Evolutionary conservation across 345 rosid species (phyloP).

Genomic region (Hypericum androsaemum): DNA sequence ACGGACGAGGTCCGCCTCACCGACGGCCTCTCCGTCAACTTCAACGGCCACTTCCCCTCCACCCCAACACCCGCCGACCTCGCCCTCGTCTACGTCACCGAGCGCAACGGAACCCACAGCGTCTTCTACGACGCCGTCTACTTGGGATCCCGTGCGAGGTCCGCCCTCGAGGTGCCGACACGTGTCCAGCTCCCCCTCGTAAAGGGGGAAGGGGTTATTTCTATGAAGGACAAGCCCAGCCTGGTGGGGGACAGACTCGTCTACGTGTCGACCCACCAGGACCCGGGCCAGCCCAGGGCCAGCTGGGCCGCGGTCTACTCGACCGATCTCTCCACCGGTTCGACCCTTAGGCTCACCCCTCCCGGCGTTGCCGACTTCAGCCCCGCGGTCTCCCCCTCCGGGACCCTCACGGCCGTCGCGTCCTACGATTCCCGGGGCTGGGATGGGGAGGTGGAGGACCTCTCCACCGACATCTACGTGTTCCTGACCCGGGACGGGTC

Average conservation of each 20-base stretch:
- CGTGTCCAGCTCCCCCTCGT: conserved; percentile 50
- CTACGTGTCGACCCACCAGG: conserved; percentile 76
- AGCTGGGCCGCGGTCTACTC: conserved; percentile 83
- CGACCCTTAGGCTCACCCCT: conserved; percentile 64
- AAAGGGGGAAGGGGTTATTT: conserved; percentile 30
- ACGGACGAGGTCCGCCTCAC: conserved; percentile 46
- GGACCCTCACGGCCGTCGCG: conserved; percentile 61
- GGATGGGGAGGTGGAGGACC: conserved; percentile 68
- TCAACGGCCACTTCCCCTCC: conserved; percentile 80
- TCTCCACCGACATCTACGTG: conserved; percentile 59
- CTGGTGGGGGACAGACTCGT: conserved; percentile 43
- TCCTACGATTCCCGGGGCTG: conserved; percentile 63
- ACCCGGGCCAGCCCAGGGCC: conserved; percentile 49
- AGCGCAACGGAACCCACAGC: conserved; percentile 50
- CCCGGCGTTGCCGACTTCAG: conserved; percentile 60
- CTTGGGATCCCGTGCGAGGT: conserved; percentile 14
- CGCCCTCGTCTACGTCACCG: conserved; percentile 63
- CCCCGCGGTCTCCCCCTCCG: conserved; percentile 80
- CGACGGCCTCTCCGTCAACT: conserved; percentile 64
- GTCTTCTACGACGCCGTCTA: conserved; percentile 53
- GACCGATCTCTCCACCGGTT: conserved; percentile 44
- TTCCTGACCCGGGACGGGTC: conserved; percentile 72
- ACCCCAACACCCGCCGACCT: conserved; percentile 22
- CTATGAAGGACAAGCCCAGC: conserved; percentile 67
- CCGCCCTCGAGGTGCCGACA: conserved; percentile 29